A percentile compares a stretch with the other conserved stretches of the same genome.
Evolutionary conservation across 2,329 filamentous ascomycete species (phyloP).

Genomic region (Orbilia brochopaga): DNA sequence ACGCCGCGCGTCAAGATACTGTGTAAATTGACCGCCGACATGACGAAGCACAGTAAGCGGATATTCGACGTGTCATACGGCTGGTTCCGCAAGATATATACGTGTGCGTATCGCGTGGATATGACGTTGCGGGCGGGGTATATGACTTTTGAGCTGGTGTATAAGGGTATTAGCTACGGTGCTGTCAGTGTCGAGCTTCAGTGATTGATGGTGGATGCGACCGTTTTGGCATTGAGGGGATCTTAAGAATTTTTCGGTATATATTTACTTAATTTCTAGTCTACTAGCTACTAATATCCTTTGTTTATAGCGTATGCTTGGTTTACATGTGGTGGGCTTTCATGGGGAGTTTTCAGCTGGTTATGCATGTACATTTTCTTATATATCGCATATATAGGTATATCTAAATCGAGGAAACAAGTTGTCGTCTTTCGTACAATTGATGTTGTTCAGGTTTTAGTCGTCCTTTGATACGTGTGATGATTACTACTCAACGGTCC

Average conservation of each 20-base stretch:
- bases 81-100: conserved; percentile 42
- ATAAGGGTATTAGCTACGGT: conserved; percentile 46
- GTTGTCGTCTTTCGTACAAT: too few relatives aligned
- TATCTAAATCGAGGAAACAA: too few relatives aligned
- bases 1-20: conserved; percentile 33
- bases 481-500: too few relatives aligned
- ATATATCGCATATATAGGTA: background rate
- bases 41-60: conserved; percentile 37
- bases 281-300: too few relatives aligned
- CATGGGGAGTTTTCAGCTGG: conserved; percentile 5
- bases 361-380: background rate
- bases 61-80: conserved; percentile 46
- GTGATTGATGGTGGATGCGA: conserved; percentile 1
- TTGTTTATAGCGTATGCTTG: background rate
- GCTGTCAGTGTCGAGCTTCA: conserved; percentile 41
- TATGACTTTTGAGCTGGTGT: conserved; percentile 45
- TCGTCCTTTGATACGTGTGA: too few relatives aligned
- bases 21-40: conserved; percentile 41
- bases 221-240: background rate
- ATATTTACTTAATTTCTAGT: conserved; percentile 11
- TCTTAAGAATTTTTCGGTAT: conserved; percentile 7
- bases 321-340: background rate
- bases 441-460: too few relatives aligned
- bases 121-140: conserved; percentile 41
- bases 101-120: conserved; percentile 44